phyloP scores from a whole-genome alignment of 345 rosid genomes.

The Leavenworthia alabamica region DNA sequence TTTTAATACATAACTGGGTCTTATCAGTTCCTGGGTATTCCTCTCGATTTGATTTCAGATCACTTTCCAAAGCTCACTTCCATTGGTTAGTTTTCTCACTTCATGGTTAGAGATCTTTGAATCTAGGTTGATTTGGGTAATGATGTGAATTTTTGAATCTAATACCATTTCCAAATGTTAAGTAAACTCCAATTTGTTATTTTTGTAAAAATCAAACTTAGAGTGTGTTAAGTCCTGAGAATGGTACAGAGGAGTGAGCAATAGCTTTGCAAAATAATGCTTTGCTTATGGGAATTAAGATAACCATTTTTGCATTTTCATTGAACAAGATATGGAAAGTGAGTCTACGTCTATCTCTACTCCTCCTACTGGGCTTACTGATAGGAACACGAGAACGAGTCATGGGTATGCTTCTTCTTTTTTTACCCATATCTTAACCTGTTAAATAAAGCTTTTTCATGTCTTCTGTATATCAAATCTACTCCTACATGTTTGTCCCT shows the following conservation, averaged over 20 bases:
- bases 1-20: slow-evolving; percentile 7
- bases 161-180: not conserved
- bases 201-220: no score
- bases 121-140: not conserved
- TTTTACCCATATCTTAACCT: no score
- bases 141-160: no score
- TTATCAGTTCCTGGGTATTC: slow-evolving; percentile 42
- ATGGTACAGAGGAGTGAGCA: slow-evolving; percentile 22
- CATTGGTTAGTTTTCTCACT: slow-evolving; percentile 33
- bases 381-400: slow-evolving; percentile 46
- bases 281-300: slow-evolving; percentile 52
- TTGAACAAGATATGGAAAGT: slow-evolving; percentile 68
- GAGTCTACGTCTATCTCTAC: slow-evolving; percentile 37
- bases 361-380: slow-evolving; percentile 61
- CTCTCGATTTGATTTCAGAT: not conserved
- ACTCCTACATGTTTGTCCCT: not conserved
- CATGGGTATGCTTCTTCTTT: slow-evolving; percentile 68
- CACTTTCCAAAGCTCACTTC: slow-evolving; percentile 28
- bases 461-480: not conserved
- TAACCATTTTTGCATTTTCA: slow-evolving; percentile 37
- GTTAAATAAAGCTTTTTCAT: not conserved
- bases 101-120: slow-evolving; percentile 16
- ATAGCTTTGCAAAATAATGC: slow-evolving; percentile 36
- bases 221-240: not conserved
- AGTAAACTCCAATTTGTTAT: no score